Base-by-base conservation (phyloP, 2,329 filamentous ascomycete genomes). In the Pyrenochaeta sp. region DNA sequence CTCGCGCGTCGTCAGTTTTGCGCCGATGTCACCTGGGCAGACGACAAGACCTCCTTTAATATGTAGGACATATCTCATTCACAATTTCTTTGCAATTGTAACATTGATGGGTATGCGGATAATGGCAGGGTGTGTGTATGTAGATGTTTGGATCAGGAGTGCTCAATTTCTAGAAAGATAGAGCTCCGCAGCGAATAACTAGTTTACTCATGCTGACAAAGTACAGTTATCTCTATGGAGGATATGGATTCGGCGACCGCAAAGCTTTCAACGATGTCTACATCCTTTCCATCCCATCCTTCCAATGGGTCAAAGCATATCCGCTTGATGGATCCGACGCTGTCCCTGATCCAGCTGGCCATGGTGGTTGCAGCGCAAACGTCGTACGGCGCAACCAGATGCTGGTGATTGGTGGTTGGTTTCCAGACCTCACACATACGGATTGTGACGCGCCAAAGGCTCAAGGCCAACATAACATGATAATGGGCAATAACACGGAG, bases 1-100 rank as follows among this genome's bases (percentile, higher is more conserved):
- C 72, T 72, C 12, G 75, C 81, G 53, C 78, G 86, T 10, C 78
- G 85, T 21, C 81, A 83, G 23, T 88, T 88, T 56, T 89, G 86
- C 66, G 84, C 84, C 2, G 86, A 85, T 43, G 83, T 80, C 12
- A 83, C 83, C 1, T 87, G 85, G 80, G 80, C 85, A 0, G 63
- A 78, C 7, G 86, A 88, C 60, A 77, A 81, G 49, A 86, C 85
- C 12, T 87, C 84, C 7, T 88, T 87, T 64, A 88, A 89, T 60
- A 85, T 89, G 83, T 87, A 63, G 71, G 83, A 12, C n/a, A 41
- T 21, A 12, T 27, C 18, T 11, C 4, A 2, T 39, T 23, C 18
- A 17, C n/a, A 15, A 17, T 36, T 21, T 11, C 20, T 4, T 27
- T 10, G 7, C 12, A 17, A n/a, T 37, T 37, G 3, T 17, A 20